Evolutionary conservation across 2,329 filamentous ascomycete species (phyloP).

Genomic region (Triangularia verruculosa): DNA sequence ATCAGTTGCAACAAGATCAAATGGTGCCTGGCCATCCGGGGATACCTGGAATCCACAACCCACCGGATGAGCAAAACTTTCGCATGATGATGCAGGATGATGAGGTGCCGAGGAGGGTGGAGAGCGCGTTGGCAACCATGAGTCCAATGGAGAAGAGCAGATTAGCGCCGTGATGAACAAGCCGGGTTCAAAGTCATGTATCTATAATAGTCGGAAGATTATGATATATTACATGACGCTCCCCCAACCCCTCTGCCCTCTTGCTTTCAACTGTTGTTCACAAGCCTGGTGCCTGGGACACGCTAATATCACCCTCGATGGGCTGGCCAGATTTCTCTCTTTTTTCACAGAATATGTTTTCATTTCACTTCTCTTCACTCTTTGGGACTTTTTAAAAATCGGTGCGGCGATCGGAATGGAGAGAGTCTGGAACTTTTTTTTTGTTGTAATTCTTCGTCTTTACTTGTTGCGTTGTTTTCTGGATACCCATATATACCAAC

Average conservation of each 20-base stretch:
- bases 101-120: slow-evolving; percentile 45
- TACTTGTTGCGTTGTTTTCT: not conserved
- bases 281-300: not conserved
- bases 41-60: slow-evolving; percentile 33
- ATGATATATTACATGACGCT: not conserved
- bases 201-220: not conserved
- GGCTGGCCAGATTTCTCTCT: not conserved
- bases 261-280: not conserved
- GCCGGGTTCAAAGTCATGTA: not conserved
- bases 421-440: not conserved
- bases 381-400: not conserved
- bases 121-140: slow-evolving; percentile 18
- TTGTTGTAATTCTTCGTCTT: not conserved
- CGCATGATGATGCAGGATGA: slow-evolving; percentile 51
- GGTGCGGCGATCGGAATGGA: not conserved
- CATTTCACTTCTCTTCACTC: not conserved
- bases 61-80: slow-evolving; percentile 46
- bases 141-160: not conserved
- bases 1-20: slow-evolving; percentile 28
- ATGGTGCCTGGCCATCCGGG: slow-evolving; percentile 36
- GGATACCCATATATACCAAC: not conserved
- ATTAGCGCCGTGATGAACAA: not conserved
- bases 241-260: not conserved
- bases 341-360: not conserved
- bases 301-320: not conserved